Percentiles rank a stretch among this genome's conserved stretches.
These are phyloP conservation scores for Stachybotrys chlorohalonatus DNA, from an alignment of 2,329 filamentous ascomycete species.

Conservation along the genomic window DNA sequence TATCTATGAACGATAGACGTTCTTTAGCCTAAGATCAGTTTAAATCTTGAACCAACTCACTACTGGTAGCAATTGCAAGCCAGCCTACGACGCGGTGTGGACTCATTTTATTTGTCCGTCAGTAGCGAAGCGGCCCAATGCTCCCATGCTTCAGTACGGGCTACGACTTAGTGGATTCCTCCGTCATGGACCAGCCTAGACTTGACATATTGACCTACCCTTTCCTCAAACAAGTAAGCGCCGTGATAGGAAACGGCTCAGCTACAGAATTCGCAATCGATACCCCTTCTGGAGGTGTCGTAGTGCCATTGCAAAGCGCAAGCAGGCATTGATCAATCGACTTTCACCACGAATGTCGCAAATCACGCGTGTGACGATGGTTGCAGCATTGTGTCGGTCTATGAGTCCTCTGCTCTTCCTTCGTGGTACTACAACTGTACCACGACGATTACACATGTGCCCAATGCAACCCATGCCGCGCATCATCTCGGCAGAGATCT, in stretches of 20 bases:
- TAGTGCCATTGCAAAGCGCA: constrained; percentile 7
- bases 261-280: constrained; percentile 7
- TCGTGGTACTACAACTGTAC: constrained; percentile 15
- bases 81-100: no score
- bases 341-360: constrained; percentile 11
- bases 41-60: no score
- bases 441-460: constrained; percentile 7
- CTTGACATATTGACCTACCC: no score
- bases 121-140: no score
- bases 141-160: no score
- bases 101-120: no score
- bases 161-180: no score
- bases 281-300: neutral
- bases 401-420: constrained; percentile 8
- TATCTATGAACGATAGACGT: no score
- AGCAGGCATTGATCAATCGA: constrained; percentile 9
- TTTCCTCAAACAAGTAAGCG: no score
- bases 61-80: no score
- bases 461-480: constrained; percentile 7
- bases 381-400: constrained; percentile 12
- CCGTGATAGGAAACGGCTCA: constrained; percentile 5
- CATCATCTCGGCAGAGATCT: constrained; percentile 10
- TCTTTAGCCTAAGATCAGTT: no score
- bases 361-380: constrained; percentile 6
- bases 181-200: no score